These are phyloP conservation scores for Croton laevigatus DNA, from an alignment of 441 rosid genomes.

Conservation along the genomic window DNA sequence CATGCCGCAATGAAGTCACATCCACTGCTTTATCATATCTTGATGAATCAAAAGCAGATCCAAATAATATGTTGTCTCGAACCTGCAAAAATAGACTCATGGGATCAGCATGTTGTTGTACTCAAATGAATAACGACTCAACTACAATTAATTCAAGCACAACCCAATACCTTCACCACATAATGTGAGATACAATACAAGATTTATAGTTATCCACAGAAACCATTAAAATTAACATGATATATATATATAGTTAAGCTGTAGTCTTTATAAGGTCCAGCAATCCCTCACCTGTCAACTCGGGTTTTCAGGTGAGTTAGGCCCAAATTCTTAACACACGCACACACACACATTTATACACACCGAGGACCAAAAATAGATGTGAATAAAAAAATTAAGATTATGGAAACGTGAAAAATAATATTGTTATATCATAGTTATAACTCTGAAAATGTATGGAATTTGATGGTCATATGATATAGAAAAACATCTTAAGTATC, in stretches of 20 bases:
- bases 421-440: neutral
- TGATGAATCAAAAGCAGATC: slow-evolving; percentile 60
- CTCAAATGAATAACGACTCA: slow-evolving; percentile 11
- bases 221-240: neutral
- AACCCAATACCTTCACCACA: slow-evolving; percentile 19
- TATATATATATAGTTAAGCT: neutral
- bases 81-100: slow-evolving; percentile 46
- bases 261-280: no score
- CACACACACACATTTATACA: no score
- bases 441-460: neutral
- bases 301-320: no score
- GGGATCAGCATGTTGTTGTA: slow-evolving; percentile 13
- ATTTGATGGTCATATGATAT: neutral
- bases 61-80: slow-evolving; percentile 84
- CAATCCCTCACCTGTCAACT: neutral
- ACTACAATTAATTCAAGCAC: slow-evolving; percentile 8
- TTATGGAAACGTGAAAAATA: neutral
- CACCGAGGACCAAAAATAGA: neutral
- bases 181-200: neutral
- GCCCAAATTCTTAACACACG: no score
- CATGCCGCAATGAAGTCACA: slow-evolving; percentile 82
- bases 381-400: neutral
- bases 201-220: neutral
- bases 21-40: slow-evolving; percentile 79
- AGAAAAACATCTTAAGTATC: neutral